phyloP scores from a whole-genome alignment of 2,329 filamentous ascomycete genomes.

The Uncinocarpus reesii region DNA sequence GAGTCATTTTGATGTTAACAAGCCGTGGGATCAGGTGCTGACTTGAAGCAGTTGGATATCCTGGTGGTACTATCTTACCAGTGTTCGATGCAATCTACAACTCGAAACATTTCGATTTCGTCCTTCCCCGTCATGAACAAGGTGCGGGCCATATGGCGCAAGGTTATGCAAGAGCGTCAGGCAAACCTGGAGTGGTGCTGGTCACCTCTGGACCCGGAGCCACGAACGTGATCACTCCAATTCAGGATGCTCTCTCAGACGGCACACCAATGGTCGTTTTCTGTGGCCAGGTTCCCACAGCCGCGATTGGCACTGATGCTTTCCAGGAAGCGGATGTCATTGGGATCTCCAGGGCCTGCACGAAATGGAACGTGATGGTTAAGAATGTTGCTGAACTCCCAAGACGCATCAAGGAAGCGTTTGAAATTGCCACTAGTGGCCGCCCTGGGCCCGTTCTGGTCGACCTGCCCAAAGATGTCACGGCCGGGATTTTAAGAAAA shows the following conservation, averaged over 20 bases:
- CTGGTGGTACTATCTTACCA: slow-evolving; percentile 89
- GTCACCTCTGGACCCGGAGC: slow-evolving; percentile 95
- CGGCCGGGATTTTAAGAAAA: slow-evolving; percentile 67
- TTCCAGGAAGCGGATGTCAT: slow-evolving; percentile 96
- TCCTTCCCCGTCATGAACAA: slow-evolving; percentile 92
- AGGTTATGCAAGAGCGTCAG: slow-evolving; percentile 86
- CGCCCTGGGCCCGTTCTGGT: slow-evolving; percentile 90
- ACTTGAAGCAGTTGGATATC: slow-evolving; percentile 61
- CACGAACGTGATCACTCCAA: slow-evolving; percentile 91
- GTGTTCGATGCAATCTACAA: slow-evolving; percentile 99
- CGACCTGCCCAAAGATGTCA: slow-evolving; percentile 93
- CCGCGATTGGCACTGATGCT: slow-evolving; percentile 83
- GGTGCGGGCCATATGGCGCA: slow-evolving; percentile 98
- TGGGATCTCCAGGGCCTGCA: slow-evolving; percentile 88
- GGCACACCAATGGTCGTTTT: slow-evolving; percentile 96
- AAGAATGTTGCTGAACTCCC: slow-evolving; percentile 91
- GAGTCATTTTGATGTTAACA: slow-evolving; percentile 36
- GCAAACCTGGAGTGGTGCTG: slow-evolving; percentile 87
- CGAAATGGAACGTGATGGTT: slow-evolving; percentile 99
- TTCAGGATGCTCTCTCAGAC: slow-evolving; percentile 92
- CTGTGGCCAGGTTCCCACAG: slow-evolving; percentile 81
- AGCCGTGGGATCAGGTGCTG: background rate
- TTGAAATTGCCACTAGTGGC: slow-evolving; percentile 92
- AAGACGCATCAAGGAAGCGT: slow-evolving; percentile 90
- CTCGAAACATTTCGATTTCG: slow-evolving; percentile 90